Evolutionary conservation across 306 rosid species (phyloP), one percentile per base, ranked within the genome.

Genomic region (Cucurbita maxima): DNA sequence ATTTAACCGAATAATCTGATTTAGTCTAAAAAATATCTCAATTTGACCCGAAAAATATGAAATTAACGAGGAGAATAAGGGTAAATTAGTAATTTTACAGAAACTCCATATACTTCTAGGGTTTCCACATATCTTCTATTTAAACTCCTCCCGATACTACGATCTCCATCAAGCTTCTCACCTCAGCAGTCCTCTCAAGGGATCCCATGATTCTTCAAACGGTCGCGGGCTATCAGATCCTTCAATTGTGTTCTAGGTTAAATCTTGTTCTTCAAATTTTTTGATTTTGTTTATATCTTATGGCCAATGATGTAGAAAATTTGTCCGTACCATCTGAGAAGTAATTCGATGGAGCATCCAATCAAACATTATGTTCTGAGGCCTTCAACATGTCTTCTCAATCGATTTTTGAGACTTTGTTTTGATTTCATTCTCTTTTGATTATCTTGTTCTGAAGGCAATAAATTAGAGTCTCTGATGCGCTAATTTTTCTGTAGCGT

Each of bases 401-500:
- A 36, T 25, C 18, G 0, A 8, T 22, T 59, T 8, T 60, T 15
- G 7, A 1, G 0, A 8, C 18, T 8, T n/a, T 0, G 1, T 19
- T 67, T 20, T 6, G 0, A 0, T 44, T 44, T 43, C 0, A 0
- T 3, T 41, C 1, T 38, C 0, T 37, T 61, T 0, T 18, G 9
- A 38, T 8, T 1, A 18, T 41, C 10, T 54, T 52, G 0, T 8
- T 58, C 40, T 20, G 13, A 72, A 83, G 97, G 97, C 96, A 89
- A 92, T 85, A 89, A 89, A 73, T 89, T 92, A 92, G 96, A 92
- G 97, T 92, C 97, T 84, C 96, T 89, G 92, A 79, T 75, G 83
- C 87, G 81, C 92, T 83, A 36, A 61, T 19, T 9, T 3, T 36
- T 76, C 67, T 0, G 41, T 89, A 86, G 92, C 58, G 92, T n/a